Conservation (phyloP, 73 alveolate genomes). For the Blepharisma japonicum region DNA sequence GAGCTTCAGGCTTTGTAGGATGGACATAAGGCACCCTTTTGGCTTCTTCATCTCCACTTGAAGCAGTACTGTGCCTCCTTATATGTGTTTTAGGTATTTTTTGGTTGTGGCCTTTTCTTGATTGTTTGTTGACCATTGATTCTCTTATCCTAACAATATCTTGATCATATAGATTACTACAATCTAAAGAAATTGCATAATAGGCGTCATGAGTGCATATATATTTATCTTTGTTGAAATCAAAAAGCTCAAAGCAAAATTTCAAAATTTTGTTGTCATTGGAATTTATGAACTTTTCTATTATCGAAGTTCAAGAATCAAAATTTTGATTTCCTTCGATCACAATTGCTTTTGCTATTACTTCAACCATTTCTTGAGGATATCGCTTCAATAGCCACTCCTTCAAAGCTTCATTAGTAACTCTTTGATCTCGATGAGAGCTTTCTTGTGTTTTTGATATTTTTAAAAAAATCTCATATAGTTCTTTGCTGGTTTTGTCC, state of each 20-base stretch:
- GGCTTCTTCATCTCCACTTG: not conserved
- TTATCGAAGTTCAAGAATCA: not conserved
- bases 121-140: not conserved
- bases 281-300: not conserved
- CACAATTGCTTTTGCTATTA: not conserved
- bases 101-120: not conserved
- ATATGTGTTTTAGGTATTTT: not conserved
- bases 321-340: not conserved
- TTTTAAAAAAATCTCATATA: no score
- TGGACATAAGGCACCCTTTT: not conserved
- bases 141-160: constrained; percentile 12
- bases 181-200: not conserved
- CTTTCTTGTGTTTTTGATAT: no score
- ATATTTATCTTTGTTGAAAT: constrained; percentile 2
- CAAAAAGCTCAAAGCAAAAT: constrained; percentile 12
- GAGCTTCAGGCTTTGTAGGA: constrained; percentile 11
- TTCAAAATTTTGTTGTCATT: not conserved
- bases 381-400: not conserved
- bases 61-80: not conserved
- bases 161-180: not conserved
- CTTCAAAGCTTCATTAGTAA: not conserved
- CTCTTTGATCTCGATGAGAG: not conserved
- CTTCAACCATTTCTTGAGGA: constrained; percentile 1
- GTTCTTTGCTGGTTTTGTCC: no score
- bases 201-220: constrained; percentile 8